Evolutionary conservation across 176 grass and related monocot genomes (phyloP), one percentile per base, ranked within the genome.

Genomic region (Calamus simplicifolius): DNA sequence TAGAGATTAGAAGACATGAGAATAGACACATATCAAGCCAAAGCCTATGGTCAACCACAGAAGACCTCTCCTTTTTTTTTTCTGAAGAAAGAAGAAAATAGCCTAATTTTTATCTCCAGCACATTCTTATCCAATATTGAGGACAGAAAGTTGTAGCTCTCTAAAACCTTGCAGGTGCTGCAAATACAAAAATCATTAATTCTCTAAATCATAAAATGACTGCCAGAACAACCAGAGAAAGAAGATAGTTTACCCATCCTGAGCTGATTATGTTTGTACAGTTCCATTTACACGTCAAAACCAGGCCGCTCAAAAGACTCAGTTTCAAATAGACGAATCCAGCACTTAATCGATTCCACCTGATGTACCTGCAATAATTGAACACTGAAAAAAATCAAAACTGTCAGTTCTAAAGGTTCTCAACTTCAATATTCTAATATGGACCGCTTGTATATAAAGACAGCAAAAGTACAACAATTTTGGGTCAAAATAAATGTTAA

Each of bases 41-140:
- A 23, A 23, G 21, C 21, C 21, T 23, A 23, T 23, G 21, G 21
- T 23, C 1, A 23, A 23, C 21, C 21, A 23, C 1, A 23, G 21
- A 23, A 23, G 21, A 23, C 21, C 21, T 23, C 21, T 23, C 21
- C 21, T 23, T 23, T 23, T 23, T 23, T 23, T 23, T 23, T 23
- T 23, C 21, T 23, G 21, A 23, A 23, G 21, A 23, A 23, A 61
- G 72, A 62, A 18, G 29, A 62, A 52, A 29, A 51, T 77, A 51
- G 89, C 90, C 90, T 95, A 61, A 95, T 95, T 50, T 95, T 95
- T 70, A 95, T 89, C 71, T 95, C 90, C 75, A 86, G 90, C 19
- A 95, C 82, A 29, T 89, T 83, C n/a, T 80, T 80, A 68, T 95
- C 86, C 26, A 75, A 81, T 69, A 95, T 84, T 35, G 85, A 72